These are phyloP conservation scores for Candida quercuum DNA, from an alignment of 805 yeast species.

Conservation along the genomic window DNA sequence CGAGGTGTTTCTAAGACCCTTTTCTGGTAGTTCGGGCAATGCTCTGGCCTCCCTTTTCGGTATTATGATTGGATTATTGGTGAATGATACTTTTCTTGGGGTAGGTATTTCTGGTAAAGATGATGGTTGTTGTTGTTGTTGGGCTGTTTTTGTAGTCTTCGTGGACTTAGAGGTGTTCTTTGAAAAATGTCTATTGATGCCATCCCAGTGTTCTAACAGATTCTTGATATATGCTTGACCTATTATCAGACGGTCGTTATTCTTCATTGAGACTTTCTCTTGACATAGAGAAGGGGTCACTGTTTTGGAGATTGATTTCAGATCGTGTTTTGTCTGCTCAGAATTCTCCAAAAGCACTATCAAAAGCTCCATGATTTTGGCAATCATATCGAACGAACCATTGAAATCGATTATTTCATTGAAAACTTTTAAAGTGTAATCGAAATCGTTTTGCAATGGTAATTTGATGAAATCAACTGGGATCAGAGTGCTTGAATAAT, in stretches of 20 bases:
- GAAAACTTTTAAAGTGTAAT: slow-evolving; percentile 36
- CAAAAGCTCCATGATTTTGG: slow-evolving; percentile 42
- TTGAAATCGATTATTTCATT: slow-evolving; percentile 28
- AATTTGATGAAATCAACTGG: slow-evolving; percentile 42
- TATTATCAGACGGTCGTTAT: slow-evolving; percentile 42
- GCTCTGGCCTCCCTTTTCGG: slow-evolving; percentile 13
- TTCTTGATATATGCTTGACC: slow-evolving; percentile 51
- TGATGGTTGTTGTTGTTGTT: slow-evolving; percentile 9
- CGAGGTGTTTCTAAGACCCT: slow-evolving; percentile 6
- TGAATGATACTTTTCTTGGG: slow-evolving; percentile 12
- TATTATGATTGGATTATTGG: slow-evolving; percentile 6
- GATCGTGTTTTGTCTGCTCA: slow-evolving; percentile 37
- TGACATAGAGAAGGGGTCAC: slow-evolving; percentile 48
- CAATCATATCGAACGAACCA: slow-evolving; percentile 27
- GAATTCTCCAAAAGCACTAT: slow-evolving; percentile 33
- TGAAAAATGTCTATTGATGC: slow-evolving; percentile 19
- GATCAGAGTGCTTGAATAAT: slow-evolving; percentile 49
- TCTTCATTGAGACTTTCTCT: slow-evolving; percentile 35
- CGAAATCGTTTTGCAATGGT: slow-evolving; percentile 47
- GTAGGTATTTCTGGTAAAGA: slow-evolving; percentile 1
- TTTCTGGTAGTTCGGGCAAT: slow-evolving; percentile 9
- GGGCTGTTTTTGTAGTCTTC: not conserved
- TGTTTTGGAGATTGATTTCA: slow-evolving; percentile 19
- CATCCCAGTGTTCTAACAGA: slow-evolving; percentile 45
- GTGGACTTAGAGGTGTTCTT: slow-evolving; percentile 1